A percentile compares a stretch with the other conserved stretches of the same genome.
Conservation (phyloP, 305 asterid species). For the Plantago coronopus region DNA sequence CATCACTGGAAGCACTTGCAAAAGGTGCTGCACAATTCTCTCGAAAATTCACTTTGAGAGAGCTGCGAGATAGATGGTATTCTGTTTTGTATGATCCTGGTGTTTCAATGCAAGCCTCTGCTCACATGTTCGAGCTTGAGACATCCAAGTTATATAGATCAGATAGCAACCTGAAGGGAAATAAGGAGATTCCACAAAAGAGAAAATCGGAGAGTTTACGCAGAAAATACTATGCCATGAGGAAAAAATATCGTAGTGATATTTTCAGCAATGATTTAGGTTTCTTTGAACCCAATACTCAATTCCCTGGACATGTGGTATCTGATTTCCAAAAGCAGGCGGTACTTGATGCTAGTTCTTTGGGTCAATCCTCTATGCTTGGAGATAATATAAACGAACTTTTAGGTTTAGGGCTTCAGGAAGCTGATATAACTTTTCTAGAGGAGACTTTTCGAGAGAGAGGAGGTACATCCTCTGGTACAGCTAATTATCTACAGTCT, state of each 20-base stretch:
- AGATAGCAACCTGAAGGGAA: conserved; percentile 42
- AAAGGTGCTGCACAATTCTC: conserved; percentile 93
- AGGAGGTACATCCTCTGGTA: conserved; percentile 33
- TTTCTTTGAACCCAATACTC: conserved; percentile 51
- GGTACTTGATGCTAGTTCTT: conserved; percentile 37
- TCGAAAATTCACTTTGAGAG: conserved; percentile 62
- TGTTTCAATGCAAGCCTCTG: conserved; percentile 63
- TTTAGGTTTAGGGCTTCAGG: conserved; percentile 55
- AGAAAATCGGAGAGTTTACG: conserved; percentile 68
- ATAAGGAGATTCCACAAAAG: conserved; percentile 50
- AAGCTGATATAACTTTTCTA: conserved; percentile 59
- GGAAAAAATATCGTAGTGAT: conserved; percentile 60
- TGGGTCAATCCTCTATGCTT: conserved; percentile 38
- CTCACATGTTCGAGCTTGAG: conserved; percentile 69
- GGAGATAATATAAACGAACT: conserved; percentile 39
- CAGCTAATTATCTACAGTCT: conserved; percentile 31
- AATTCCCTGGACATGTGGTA: conserved; percentile 38
- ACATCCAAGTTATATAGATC: conserved; percentile 54
- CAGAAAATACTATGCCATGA: conserved; percentile 63
- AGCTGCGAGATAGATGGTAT: conserved; percentile 75
- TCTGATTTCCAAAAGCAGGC: conserved; percentile 43
- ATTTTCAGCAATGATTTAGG: conserved; percentile 31
- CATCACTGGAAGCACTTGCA: conserved; percentile 91
- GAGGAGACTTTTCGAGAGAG: conserved; percentile 58
- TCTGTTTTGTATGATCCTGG: conserved; percentile 84